Evolutionary conservation across 1,139 yeast species (phyloP), one percentile per base, ranked within the genome.

Genomic region (Dujonia santamariae): DNA sequence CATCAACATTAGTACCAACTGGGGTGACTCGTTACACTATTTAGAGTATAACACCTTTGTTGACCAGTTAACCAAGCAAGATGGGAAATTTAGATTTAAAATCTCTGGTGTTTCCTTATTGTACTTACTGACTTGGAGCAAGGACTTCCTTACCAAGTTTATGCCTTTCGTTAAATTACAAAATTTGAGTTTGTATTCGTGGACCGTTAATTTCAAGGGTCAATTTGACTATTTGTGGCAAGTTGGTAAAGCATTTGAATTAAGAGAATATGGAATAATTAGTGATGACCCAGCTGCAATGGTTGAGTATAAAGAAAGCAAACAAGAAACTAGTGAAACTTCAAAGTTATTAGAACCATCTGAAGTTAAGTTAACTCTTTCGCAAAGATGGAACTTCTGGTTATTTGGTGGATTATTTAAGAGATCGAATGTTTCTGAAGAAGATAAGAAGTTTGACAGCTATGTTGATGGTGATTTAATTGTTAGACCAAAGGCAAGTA

Each of bases 181-280:
- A 30, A 63, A 72, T 36, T 55, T 83, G 37, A 67, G 72, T 33
- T 61, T 86, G 12, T 86, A 78, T 57, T 62, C 85, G 15, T 90
- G 97, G 97, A 90, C 97, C 1, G 70, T 87, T 29, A 90, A 90
- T 54, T 65, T 61, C 29, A 58, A 59, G 28, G 44, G 48, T 7
- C 79, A 81, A 37, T 66, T 76, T 36, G 73, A 75, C 39, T 67
- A 67, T 47, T 55, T 68, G 35, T 42, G 40, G 15, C 48, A 45
- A 21, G 41, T 68, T 14, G 62, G 70, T 22, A 42, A 43, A 30
- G 33, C 42, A 3, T 58, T 59, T 12, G 39, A 44, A 7, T 35
- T 69, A 16, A 37, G 42, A 4, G 70, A 66, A 35, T 67, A 55
- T 39, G 92, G 88, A 2, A 60, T 82, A 8, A 66, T 84, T 35